Evolutionary conservation across 1,284 basidiomycete genomes (phyloP).

Genomic region (Schizophyllum commune): DNA sequence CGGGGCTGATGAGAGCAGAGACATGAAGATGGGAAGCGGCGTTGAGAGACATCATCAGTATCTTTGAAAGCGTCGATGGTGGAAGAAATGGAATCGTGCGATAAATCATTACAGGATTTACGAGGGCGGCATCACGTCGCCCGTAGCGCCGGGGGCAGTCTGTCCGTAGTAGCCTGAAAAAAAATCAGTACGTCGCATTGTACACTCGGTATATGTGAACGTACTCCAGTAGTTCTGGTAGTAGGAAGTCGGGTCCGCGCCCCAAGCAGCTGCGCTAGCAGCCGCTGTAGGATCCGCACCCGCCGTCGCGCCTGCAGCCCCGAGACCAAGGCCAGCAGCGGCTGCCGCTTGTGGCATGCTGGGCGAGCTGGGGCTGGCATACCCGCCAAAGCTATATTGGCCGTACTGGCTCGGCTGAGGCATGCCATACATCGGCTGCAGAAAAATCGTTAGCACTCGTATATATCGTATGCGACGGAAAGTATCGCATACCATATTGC

Average conservation of each 20-base stretch:
- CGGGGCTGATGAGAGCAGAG: background rate
- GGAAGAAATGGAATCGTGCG: constrained; percentile 3
- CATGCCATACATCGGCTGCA: constrained; percentile 79
- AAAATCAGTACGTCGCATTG: constrained; percentile 8
- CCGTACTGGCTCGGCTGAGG: constrained; percentile 74
- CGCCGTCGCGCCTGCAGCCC: constrained; percentile 35
- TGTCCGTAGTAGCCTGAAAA: constrained; percentile 69
- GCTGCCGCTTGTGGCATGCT: constrained; percentile 60
- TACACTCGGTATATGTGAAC: background rate
- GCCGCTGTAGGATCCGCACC: constrained; percentile 46
- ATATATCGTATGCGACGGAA: constrained; percentile 1
- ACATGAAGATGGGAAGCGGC: background rate
- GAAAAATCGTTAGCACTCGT: constrained; percentile 1
- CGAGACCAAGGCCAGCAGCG: constrained; percentile 46
- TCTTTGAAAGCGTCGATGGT: background rate
- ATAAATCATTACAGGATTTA: constrained; percentile 12
- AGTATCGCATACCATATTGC: constrained; percentile 51
- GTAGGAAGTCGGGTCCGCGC: constrained; percentile 65
- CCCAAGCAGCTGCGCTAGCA: constrained; percentile 40
- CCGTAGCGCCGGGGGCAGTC: constrained; percentile 33
- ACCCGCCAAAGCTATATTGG: constrained; percentile 71
- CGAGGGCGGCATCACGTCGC: constrained; percentile 11
- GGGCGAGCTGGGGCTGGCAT: constrained; percentile 50
- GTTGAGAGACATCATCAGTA: background rate
- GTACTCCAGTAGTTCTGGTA: constrained; percentile 54